phyloP scores from a whole-genome alignment of 495 filamentous ascomycete species.

The Letharia columbiana region DNA sequence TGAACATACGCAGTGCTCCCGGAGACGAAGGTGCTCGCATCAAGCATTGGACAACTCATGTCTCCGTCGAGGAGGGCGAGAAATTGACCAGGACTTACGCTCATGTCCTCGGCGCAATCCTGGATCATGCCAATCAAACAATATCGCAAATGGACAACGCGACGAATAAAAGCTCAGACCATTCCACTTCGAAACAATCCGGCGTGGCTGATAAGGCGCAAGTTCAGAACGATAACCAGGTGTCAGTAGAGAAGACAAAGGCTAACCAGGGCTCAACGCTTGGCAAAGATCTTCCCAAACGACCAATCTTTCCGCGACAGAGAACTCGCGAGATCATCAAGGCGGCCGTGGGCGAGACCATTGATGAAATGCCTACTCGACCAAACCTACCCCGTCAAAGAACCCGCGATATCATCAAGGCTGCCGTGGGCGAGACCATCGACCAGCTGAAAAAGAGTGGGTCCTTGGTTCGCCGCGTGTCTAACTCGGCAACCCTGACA shows the following conservation, averaged over 20 bases:
- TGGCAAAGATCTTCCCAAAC: not conserved
- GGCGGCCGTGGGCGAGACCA: not conserved
- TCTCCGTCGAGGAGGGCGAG: slow-evolving; percentile 37
- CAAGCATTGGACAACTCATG: slow-evolving; percentile 41
- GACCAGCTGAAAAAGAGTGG: slow-evolving; percentile 5
- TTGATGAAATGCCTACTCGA: not conserved
- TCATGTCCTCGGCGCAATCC: slow-evolving; percentile 19
- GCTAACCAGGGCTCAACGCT: not conserved
- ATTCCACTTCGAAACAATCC: not conserved
- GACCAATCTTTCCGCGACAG: not conserved
- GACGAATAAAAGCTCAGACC: not conserved
- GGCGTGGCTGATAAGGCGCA: not conserved
- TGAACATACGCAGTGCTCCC: slow-evolving; percentile 39
- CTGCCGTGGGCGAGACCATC: slow-evolving; percentile 2
- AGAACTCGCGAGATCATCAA: not conserved
- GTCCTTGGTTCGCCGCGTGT: not conserved
- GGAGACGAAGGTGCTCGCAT: slow-evolving; percentile 40
- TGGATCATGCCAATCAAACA: slow-evolving; percentile 17
- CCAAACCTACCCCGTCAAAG: not conserved
- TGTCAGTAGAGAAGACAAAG: not conserved
- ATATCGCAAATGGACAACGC: slow-evolving; percentile 12
- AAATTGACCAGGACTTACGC: slow-evolving; percentile 21
- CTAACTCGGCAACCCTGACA: slow-evolving; percentile 2
- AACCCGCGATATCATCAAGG: slow-evolving; percentile 7
- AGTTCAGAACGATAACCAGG: not conserved